Conservation (phyloP, 208 protist genomes). For the Trypanosomatidae sp. region DNA sequence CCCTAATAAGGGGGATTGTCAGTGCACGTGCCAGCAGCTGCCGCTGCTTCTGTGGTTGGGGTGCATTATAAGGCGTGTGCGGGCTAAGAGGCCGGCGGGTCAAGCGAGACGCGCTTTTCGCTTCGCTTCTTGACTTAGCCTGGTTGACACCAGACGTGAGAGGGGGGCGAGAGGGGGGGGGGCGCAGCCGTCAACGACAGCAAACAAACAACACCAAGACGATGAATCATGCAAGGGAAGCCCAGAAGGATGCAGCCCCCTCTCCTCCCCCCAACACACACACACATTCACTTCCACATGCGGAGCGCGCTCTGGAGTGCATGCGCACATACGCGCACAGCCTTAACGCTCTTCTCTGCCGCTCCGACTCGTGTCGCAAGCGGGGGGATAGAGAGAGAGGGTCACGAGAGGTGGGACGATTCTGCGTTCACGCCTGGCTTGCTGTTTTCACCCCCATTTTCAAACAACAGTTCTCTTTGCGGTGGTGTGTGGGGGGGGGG, state of each 20-base stretch:
- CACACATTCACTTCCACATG: neutral
- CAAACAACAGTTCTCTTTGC: neutral
- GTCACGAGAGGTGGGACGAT: neutral
- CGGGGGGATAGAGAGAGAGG: neutral
- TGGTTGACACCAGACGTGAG: neutral
- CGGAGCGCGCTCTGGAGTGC: too few relatives aligned
- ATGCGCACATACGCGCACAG: neutral
- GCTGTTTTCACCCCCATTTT: neutral
- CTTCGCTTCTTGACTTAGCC: neutral
- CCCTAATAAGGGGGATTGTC: too few relatives aligned
- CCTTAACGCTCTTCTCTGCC: neutral
- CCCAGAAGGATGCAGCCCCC: too few relatives aligned
- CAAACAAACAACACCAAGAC: too few relatives aligned
- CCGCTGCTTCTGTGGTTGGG: neutral
- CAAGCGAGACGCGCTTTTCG: neutral
- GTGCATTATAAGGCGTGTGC: neutral
- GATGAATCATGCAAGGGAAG: too few relatives aligned
- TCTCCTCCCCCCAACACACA: neutral
- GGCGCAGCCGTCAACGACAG: neutral
- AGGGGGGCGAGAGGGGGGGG: neutral
- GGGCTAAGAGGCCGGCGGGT: neutral
- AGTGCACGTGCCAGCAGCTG: neutral
- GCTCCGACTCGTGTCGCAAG: neutral
- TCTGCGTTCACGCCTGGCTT: neutral
- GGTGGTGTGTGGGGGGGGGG: too few relatives aligned